Evolutionary conservation across 2,329 filamentous ascomycete genomes (phyloP), one percentile per base, ranked within the genome.

Genomic region (Pochonia chlamydosporia): DNA sequence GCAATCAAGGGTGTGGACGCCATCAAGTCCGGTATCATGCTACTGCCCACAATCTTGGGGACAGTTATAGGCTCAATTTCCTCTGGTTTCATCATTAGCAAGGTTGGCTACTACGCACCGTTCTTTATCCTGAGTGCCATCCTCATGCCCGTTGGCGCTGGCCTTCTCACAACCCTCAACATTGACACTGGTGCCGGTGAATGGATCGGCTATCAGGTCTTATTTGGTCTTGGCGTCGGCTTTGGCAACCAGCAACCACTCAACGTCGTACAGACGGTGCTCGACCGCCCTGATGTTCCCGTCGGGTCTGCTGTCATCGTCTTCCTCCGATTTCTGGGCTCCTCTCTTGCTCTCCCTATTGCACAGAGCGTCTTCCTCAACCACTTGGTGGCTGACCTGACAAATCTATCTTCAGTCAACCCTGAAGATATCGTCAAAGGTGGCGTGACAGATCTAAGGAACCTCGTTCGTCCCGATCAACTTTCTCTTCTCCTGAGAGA

Each of bases 191-290:
- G 43, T 10, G 25, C 35, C 3, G 46, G 41, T 2, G 43, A 49
- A 5, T 59, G 58, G 57, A 56, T 60, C 40, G 55, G 59, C 6
- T 59, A 58, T 37, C 56, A 59, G 43, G 52, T 75, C 4, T 16
- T 75, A 6, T 69, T 66, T 50, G 73, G 73, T 43, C 59, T 66
- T 30, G 74, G 68, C 16, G 57, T 70, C 51, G 73, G 72, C n/a
- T 53, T 62, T 20, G 59, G 60, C 20, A 66, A 72, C 49, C 73
- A 75, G 56, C 64, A 64, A 5, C 68, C 72, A 4, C 70, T 69
- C 47, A 55, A 75, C 14, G 73, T 68, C 74, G 14, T 57, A 60
- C n/a, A 57, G 42, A 14, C 53, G 53, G 43, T 46, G 13, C 33
- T 46, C 14, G 10, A 33, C 5, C 26, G 30, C 11, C 14, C 10